Conservation (phyloP, 495 filamentous ascomycete genomes). For the Xanthoparmelia taractica region DNA sequence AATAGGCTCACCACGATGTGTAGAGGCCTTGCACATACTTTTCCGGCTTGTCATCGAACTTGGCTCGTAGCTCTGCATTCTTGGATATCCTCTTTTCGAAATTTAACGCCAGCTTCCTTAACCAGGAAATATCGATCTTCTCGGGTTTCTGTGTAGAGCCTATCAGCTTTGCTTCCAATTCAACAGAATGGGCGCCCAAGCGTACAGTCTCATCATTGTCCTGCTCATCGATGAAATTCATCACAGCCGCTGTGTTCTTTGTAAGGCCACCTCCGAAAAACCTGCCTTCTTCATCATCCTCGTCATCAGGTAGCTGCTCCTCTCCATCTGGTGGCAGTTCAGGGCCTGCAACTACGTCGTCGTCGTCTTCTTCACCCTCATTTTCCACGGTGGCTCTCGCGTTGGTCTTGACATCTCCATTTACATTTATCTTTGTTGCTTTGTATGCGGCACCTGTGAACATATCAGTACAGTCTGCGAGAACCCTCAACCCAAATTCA, state of each 20-base stretch:
- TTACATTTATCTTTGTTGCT: constrained; percentile 61
- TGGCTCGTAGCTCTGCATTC: constrained; percentile 87
- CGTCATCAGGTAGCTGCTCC: constrained; percentile 55
- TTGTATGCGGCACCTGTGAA: constrained; percentile 70
- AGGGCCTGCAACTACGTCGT: constrained; percentile 58
- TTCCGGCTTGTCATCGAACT: constrained; percentile 74
- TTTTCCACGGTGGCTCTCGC: constrained; percentile 53
- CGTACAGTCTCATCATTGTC: constrained; percentile 48
- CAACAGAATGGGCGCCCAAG: constrained; percentile 6
- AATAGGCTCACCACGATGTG: constrained; percentile 6
- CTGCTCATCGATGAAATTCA: constrained; percentile 76
- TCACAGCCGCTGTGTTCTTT: constrained; percentile 68
- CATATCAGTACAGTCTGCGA: constrained; percentile 13
- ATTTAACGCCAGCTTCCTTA: constrained; percentile 69
- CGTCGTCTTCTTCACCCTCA: constrained; percentile 51
- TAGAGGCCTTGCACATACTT: constrained; percentile 54
- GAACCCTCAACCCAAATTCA: constrained; percentile 34
- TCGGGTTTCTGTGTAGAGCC: constrained; percentile 43
- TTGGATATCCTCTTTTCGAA: constrained; percentile 88
- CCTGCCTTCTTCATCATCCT: constrained; percentile 87
- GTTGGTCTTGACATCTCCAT: constrained; percentile 55
- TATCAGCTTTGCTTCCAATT: constrained; percentile 7
- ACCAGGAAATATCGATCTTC: constrained; percentile 77
- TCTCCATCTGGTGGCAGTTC: constrained; percentile 58
- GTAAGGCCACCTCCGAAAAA: constrained; percentile 94